Evolutionary conservation across 1,284 basidiomycete genomes (phyloP).

Genomic region (Cryptococcus hybrid): DNA sequence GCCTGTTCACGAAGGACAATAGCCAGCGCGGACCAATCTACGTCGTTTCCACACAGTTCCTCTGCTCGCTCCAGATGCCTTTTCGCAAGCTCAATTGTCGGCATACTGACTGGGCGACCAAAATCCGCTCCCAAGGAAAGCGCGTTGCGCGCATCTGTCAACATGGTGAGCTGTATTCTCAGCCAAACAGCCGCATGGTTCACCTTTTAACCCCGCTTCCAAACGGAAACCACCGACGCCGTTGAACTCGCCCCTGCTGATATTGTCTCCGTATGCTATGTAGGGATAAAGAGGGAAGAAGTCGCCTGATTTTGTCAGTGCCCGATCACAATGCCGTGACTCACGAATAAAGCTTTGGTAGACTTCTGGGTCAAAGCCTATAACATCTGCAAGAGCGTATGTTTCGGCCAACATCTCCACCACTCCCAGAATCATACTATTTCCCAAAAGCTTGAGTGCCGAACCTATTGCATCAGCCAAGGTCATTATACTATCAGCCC

Average conservation of each 20-base stretch:
- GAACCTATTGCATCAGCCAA: too few species aligned
- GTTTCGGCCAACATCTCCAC: conserved; percentile 42
- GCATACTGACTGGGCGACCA: conserved; percentile 22
- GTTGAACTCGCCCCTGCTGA: conserved; percentile 33
- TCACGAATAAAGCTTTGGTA: conserved; percentile 13
- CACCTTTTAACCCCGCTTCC: conserved; percentile 38
- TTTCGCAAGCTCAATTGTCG: conserved; percentile 25
- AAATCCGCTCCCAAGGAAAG: conserved; percentile 23
- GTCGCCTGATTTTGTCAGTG: conserved; percentile 12
- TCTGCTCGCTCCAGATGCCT: conserved; percentile 25
- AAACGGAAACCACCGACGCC: conserved; percentile 28
- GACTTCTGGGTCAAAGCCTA: conserved; percentile 25
- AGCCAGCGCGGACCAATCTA: conserved; percentile 28
- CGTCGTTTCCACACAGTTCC: conserved; percentile 20
- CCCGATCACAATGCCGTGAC: neutral
- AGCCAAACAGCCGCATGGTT: conserved; percentile 1
- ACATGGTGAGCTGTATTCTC: neutral
- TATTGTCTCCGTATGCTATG: conserved; percentile 39
- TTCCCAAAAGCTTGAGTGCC: conserved; percentile 41
- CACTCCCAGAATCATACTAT: conserved; percentile 33
- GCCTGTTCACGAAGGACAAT: conserved; percentile 21
- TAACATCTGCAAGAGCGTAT: conserved; percentile 35
- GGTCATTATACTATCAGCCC: neutral
- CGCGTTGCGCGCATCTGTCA: conserved; percentile 22
- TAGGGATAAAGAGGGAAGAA: conserved; percentile 37